Evolutionary conservation across 441 rosid genomes (phyloP).

Genomic region (Aleurites moluccanus): DNA sequence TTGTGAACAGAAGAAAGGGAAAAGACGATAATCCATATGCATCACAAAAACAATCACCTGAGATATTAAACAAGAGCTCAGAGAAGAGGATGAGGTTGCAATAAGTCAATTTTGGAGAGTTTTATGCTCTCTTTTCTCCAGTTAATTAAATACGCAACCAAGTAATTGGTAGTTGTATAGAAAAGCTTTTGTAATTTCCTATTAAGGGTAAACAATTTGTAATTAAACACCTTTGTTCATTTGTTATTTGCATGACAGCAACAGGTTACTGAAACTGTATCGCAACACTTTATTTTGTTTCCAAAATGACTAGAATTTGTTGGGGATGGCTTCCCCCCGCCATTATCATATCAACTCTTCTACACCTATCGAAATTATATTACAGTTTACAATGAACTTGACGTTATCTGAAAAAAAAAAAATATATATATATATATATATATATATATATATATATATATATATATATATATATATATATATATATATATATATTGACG

Average conservation of each 20-base stretch:
- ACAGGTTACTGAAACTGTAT: neutral
- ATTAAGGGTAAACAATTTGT: neutral
- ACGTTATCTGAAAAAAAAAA: too few species aligned
- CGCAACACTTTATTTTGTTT: too few species aligned
- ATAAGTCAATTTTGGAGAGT: conserved; percentile 18
- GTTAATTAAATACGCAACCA: neutral
- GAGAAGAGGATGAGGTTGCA: conserved; percentile 58
- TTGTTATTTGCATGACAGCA: neutral
- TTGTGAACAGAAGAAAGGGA: conserved; percentile 52
- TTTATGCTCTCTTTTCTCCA: neutral
- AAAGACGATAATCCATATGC: conserved; percentile 23
- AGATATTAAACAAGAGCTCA: conserved; percentile 33
- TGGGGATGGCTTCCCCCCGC: too few species aligned
- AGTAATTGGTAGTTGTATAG: neutral
- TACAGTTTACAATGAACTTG: too few species aligned
- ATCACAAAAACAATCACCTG: conserved; percentile 33
- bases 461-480: too few species aligned
- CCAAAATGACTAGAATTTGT: too few species aligned
- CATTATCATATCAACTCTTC: too few species aligned
- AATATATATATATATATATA: too few species aligned
- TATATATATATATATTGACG: too few species aligned
- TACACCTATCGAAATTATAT: too few species aligned
- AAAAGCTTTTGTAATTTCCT: neutral
- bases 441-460: too few species aligned
- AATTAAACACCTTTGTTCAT: neutral